These are phyloP conservation scores for Lactarius indigo DNA, from an alignment of 768 basidiomycete genomes.

Conservation along the genomic window DNA sequence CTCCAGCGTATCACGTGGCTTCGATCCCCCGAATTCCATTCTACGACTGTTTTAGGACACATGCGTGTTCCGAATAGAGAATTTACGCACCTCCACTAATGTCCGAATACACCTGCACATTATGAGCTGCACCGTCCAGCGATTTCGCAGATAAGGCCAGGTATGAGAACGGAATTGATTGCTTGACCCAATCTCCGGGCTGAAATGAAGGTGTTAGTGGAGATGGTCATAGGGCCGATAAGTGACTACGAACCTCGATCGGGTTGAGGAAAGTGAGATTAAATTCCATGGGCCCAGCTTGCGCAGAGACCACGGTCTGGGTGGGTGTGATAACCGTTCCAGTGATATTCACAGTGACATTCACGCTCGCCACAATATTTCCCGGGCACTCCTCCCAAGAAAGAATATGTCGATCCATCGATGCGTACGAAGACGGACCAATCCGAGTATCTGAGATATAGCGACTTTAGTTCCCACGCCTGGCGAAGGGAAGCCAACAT, in stretches of 20 bases:
- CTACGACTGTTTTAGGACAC: background rate
- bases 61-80: background rate
- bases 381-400: slow-evolving; percentile 16
- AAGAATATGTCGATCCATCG: slow-evolving; percentile 23
- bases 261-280: slow-evolving; percentile 40
- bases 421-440: slow-evolving; percentile 20
- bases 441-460: slow-evolving; percentile 11
- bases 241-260: slow-evolving; percentile 31
- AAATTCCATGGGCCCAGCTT: slow-evolving; percentile 37
- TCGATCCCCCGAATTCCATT: slow-evolving; percentile 29
- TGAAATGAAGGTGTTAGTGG: slow-evolving; percentile 11
- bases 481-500: background rate
- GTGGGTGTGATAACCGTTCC: slow-evolving; percentile 36
- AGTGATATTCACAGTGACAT: slow-evolving; percentile 23
- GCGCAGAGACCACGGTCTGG: slow-evolving; percentile 32
- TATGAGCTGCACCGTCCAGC: slow-evolving; percentile 33
- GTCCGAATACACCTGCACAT: slow-evolving; percentile 39
- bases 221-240: background rate
- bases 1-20: slow-evolving; percentile 7
- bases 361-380: background rate
- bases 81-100: slow-evolving; percentile 35
- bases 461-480: background rate
- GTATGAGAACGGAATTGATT: slow-evolving; percentile 41
- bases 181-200: slow-evolving; percentile 37
- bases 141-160: slow-evolving; percentile 32